phyloP scores from a whole-genome alignment of 352 stramenopile genomes.

The Halophytophthora polymorphica region DNA sequence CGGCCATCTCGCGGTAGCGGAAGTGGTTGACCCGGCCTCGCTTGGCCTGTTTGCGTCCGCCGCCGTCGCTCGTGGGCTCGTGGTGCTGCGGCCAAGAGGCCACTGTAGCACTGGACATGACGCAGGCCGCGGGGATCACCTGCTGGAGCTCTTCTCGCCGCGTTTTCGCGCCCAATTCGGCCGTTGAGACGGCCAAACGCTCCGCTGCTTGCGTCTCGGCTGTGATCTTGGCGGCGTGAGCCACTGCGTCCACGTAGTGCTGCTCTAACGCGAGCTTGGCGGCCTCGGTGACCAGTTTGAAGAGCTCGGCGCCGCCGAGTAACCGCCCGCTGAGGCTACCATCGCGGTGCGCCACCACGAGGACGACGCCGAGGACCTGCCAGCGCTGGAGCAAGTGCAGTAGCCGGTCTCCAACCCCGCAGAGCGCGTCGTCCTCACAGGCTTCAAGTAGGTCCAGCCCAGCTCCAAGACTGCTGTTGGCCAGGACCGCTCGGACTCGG shows the following conservation, averaged over 20 bases:
- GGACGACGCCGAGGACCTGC: slow-evolving; percentile 70
- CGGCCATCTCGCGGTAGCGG: slow-evolving; percentile 24
- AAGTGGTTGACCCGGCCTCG: slow-evolving; percentile 74
- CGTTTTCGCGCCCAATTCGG: background rate
- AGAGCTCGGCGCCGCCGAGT: slow-evolving; percentile 63
- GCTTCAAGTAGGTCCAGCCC: slow-evolving; percentile 43
- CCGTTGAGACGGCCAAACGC: slow-evolving; percentile 13
- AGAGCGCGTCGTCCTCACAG: slow-evolving; percentile 48
- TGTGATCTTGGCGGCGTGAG: slow-evolving; percentile 46
- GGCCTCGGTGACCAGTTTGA: slow-evolving; percentile 61
- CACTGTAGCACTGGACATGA: slow-evolving; percentile 60
- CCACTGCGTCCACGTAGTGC: slow-evolving; percentile 55
- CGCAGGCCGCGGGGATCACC: slow-evolving; percentile 27
- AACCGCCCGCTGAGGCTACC: slow-evolving; percentile 54
- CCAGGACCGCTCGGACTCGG: slow-evolving; percentile 26
- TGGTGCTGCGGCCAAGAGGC: slow-evolving; percentile 57
- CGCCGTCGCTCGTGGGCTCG: slow-evolving; percentile 49
- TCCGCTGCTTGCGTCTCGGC: slow-evolving; percentile 17
- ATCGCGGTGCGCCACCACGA: slow-evolving; percentile 65
- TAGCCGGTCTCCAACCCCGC: slow-evolving; percentile 64
- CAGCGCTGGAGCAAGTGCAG: slow-evolving; percentile 80
- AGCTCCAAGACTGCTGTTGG: slow-evolving; percentile 7
- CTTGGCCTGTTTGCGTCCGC: slow-evolving; percentile 45
- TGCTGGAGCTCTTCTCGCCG: slow-evolving; percentile 14
- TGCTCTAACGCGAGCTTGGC: slow-evolving; percentile 76